Conservation (phyloP, 1,284 basidiomycete species). For the Bjerkandera adusta region DNA sequence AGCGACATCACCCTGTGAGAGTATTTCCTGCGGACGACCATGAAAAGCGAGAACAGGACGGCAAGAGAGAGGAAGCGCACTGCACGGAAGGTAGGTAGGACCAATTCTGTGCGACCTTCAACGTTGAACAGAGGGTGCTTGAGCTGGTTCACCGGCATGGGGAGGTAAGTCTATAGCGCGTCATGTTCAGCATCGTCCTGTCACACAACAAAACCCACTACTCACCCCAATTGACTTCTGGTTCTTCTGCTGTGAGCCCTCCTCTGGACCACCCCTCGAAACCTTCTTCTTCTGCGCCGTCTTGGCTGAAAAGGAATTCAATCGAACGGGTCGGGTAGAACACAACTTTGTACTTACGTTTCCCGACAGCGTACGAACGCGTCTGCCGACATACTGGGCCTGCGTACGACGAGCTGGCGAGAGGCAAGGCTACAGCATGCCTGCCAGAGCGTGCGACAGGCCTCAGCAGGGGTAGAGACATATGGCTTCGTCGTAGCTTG, state of each 20-base stretch:
- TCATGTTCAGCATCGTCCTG: background rate
- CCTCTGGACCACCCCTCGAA: background rate
- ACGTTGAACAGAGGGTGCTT: constrained; percentile 34
- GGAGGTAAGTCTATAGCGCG: constrained; percentile 34
- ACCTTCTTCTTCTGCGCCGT: constrained; percentile 1
- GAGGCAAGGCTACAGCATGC: constrained; percentile 2
- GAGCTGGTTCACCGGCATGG: constrained; percentile 35
- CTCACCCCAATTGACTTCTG: constrained; percentile 2
- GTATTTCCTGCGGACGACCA: constrained; percentile 29
- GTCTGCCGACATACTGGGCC: background rate
- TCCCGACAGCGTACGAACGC: no score
- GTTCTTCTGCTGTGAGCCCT: background rate
- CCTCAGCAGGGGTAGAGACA: no score
- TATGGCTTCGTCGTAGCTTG: no score
- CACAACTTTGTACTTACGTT: no score
- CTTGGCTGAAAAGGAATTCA: background rate
- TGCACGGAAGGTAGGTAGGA: constrained; percentile 38
- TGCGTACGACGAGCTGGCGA: constrained; percentile 1
- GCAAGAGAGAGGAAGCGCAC: constrained; percentile 29
- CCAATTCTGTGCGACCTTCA: constrained; percentile 27
- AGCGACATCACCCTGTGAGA: constrained; percentile 33
- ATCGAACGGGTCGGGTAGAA: background rate
- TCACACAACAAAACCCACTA: background rate
- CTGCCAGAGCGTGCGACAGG: no score
- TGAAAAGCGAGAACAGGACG: constrained; percentile 1